Evolutionary conservation across 2,329 filamentous ascomycete genomes (phyloP).

Genomic region (Epichloe gansuensis): DNA sequence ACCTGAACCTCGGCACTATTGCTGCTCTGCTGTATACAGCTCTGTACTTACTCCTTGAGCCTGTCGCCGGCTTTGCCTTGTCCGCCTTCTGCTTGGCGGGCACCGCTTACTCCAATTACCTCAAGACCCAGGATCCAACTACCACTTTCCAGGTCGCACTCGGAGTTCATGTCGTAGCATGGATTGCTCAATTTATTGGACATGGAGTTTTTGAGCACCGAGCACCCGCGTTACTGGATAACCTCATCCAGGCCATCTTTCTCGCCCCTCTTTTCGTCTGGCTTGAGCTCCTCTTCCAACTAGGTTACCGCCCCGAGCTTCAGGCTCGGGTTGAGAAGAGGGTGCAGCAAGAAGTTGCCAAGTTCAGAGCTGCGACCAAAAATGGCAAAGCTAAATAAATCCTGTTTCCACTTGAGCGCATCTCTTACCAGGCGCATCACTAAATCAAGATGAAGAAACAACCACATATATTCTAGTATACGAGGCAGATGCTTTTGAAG

Average conservation of each 20-base stretch:
- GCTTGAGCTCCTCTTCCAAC: slow-evolving; percentile 81
- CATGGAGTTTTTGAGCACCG: slow-evolving; percentile 82
- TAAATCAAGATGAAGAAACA: background rate
- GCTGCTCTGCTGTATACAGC: slow-evolving; percentile 55
- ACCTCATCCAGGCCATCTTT: slow-evolving; percentile 81
- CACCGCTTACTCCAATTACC: slow-evolving; percentile 63
- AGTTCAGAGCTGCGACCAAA: slow-evolving; percentile 50
- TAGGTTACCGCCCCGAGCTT: slow-evolving; percentile 82
- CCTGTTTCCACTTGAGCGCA: background rate
- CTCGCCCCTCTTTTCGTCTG: slow-evolving; percentile 94
- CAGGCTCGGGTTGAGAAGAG: slow-evolving; percentile 67
- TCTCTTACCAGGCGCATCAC: background rate
- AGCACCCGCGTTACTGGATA: slow-evolving; percentile 81
- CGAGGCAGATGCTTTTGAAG: background rate
- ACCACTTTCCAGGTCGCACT: slow-evolving; percentile 44
- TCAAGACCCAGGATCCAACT: slow-evolving; percentile 44
- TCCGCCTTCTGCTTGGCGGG: slow-evolving; percentile 63
- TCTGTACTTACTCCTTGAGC: slow-evolving; percentile 85
- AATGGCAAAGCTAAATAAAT: slow-evolving; percentile 38
- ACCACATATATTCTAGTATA: background rate
- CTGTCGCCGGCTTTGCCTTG: slow-evolving; percentile 71
- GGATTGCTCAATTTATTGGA: slow-evolving; percentile 83
- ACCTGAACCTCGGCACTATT: slow-evolving; percentile 54
- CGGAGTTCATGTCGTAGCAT: slow-evolving; percentile 57
- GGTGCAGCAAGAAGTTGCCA: slow-evolving; percentile 64